Conservation (phyloP, 306 rosid species). For the Trifolium fragiferum region DNA sequence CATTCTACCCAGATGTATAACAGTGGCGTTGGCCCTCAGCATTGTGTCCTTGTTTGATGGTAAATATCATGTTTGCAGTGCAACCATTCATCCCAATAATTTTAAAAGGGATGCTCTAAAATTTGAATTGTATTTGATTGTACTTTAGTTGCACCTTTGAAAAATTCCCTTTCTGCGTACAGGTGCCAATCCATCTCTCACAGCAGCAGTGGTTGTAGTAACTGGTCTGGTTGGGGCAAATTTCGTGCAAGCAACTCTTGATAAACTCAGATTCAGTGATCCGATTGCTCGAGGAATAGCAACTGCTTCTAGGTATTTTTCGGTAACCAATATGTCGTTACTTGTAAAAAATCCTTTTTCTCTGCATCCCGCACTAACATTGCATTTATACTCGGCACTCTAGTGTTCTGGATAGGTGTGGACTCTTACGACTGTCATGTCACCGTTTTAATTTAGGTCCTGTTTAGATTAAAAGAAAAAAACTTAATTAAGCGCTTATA, state of each 20-base stretch:
- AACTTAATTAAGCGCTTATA: not conserved
- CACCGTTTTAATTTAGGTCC: not conserved
- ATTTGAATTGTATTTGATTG: slow-evolving; percentile 13
- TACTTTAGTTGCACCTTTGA: slow-evolving; percentile 24
- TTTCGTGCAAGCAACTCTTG: slow-evolving; percentile 86
- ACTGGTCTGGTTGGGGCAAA: slow-evolving; percentile 97
- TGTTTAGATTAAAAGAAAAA: not conserved
- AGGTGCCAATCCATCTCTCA: slow-evolving; percentile 91
- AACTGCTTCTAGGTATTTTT: slow-evolving; percentile 89
- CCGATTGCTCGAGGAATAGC: slow-evolving; percentile 98
- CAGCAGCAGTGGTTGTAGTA: slow-evolving; percentile 90
- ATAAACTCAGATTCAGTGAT: slow-evolving; percentile 74
- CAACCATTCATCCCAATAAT: slow-evolving; percentile 16
- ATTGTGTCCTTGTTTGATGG: slow-evolving; percentile 93
- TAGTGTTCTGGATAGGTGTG: not conserved
- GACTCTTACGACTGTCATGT: not conserved
- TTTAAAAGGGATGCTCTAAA: slow-evolving; percentile 1
- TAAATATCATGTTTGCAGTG: slow-evolving; percentile 41
- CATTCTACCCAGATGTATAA: slow-evolving; percentile 89
- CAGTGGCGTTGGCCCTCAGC: slow-evolving; percentile 97
- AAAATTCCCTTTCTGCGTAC: slow-evolving; percentile 34
- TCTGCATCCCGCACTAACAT: not conserved
- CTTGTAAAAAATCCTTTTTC: slow-evolving; percentile 13
- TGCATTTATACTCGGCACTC: not conserved
- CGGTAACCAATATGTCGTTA: not conserved